These are phyloP conservation scores for Talaromyces adpressus DNA, from an alignment of 495 filamentous ascomycete genomes.

Conservation along the genomic window DNA sequence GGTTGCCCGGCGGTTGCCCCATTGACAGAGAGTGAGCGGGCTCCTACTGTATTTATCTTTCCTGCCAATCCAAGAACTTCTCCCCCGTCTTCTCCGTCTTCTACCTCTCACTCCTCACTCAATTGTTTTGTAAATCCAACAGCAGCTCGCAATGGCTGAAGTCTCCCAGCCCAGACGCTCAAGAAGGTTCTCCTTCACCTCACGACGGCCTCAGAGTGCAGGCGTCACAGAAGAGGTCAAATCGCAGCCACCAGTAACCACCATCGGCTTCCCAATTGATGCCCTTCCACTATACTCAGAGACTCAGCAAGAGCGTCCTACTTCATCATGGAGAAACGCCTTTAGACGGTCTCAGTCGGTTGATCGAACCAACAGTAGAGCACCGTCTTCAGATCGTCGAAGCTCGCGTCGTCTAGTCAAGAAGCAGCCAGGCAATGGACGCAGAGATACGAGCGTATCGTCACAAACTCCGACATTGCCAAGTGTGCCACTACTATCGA, in stretches of 20 bases:
- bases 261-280: slow-evolving; percentile 8
- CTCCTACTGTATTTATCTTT: neutral
- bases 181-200: slow-evolving; percentile 7
- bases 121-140: neutral
- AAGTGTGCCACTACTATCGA: neutral
- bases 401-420: neutral
- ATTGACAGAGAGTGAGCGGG: neutral
- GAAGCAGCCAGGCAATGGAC: neutral
- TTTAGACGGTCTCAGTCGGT: slow-evolving; percentile 7
- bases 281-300: neutral
- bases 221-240: neutral
- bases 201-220: neutral
- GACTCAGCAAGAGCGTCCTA: neutral
- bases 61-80: neutral
- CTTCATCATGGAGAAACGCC: slow-evolving; percentile 2
- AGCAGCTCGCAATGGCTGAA: neutral
- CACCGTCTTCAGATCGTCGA: neutral
- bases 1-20: neutral
- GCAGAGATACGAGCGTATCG: neutral
- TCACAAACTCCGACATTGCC: neutral
- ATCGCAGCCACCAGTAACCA: neutral
- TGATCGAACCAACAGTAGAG: neutral
- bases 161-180: slow-evolving; percentile 1
- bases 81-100: neutral
- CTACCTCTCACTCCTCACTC: neutral